These are phyloP conservation scores for Ascochyta lentis DNA, from an alignment of 2,329 filamentous ascomycete genomes.

Conservation along the genomic window DNA sequence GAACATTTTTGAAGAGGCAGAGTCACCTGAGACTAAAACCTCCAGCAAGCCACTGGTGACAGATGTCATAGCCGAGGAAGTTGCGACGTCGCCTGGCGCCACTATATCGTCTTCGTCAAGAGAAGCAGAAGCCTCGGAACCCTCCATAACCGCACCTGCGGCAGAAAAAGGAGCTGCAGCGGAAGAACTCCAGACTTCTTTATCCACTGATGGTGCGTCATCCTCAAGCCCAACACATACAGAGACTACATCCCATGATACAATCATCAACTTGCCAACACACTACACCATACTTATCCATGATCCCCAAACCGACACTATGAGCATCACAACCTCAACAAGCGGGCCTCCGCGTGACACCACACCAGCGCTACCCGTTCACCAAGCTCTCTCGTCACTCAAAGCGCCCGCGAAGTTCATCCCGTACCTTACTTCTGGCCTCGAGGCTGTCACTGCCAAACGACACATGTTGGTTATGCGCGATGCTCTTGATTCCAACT, in stretches of 20 bases:
- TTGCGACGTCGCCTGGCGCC: not conserved
- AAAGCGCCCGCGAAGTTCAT: constrained; percentile 39
- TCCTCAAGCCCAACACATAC: not conserved
- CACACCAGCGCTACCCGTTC: constrained; percentile 31
- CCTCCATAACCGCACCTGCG: not conserved
- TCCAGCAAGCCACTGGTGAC: not conserved
- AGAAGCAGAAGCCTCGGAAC: not conserved
- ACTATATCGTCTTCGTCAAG: not conserved
- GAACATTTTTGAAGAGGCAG: not conserved
- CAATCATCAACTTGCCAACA: not conserved
- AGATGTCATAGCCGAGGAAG: not conserved
- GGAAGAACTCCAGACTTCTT: not conserved
- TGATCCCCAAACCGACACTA: constrained; percentile 32
- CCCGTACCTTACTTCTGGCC: constrained; percentile 34
- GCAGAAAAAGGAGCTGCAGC: not conserved
- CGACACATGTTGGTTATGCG: constrained; percentile 43
- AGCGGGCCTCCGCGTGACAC: constrained; percentile 20
- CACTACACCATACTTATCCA: constrained; percentile 38
- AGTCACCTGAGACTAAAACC: not conserved
- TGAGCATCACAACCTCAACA: constrained; percentile 36
- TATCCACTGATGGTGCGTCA: not conserved
- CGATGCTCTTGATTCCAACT: constrained; percentile 16
- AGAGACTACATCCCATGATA: not conserved
- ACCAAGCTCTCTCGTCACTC: constrained; percentile 37
- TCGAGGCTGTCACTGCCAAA: constrained; percentile 39